These are phyloP conservation scores for Cladosporium oxysporum DNA, from an alignment of 2,329 filamentous ascomycete genomes.

Conservation along the genomic window DNA sequence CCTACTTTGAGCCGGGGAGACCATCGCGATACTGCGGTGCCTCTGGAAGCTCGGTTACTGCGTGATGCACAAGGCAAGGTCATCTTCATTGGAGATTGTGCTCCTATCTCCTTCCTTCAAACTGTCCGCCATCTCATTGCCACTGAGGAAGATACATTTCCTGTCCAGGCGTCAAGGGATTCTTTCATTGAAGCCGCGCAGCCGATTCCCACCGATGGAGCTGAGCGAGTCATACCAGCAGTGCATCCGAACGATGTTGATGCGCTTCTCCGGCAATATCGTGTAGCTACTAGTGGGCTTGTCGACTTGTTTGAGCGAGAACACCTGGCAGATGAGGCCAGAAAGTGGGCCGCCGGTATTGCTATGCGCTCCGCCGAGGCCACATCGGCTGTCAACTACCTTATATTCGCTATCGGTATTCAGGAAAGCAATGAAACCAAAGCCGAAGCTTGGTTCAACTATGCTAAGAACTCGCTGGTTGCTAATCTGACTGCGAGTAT, in stretches of 20 bases:
- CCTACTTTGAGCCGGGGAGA: conserved; percentile 26
- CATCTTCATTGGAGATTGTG: conserved; percentile 57
- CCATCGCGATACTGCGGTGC: conserved; percentile 44
- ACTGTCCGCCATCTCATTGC: conserved; percentile 54
- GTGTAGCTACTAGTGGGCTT: conserved; percentile 50
- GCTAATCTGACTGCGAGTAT: conserved; percentile 52
- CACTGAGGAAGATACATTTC: conserved; percentile 42
- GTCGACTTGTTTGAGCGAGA: conserved; percentile 51
- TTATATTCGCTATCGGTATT: conserved; percentile 53
- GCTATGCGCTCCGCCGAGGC: conserved; percentile 38
- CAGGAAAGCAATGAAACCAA: conserved; percentile 45
- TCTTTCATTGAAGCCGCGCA: conserved; percentile 28
- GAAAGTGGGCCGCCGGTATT: conserved; percentile 30
- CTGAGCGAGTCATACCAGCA: conserved; percentile 32
- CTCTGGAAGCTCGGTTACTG: conserved; percentile 49
- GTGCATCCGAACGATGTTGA: conserved; percentile 45
- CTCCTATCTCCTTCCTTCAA: conserved; percentile 55
- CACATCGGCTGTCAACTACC: conserved; percentile 51
- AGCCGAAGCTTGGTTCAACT: conserved; percentile 51
- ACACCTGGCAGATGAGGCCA: conserved; percentile 35
- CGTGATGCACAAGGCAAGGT: conserved; percentile 56
- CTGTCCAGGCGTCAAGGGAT: conserved; percentile 25
- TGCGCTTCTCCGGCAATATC: conserved; percentile 45
- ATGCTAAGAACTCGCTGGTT: conserved; percentile 48
- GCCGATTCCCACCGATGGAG: conserved; percentile 23